phyloP scores from a whole-genome alignment of 2,329 filamentous ascomycete genomes.

The Talaromyces sp. region DNA sequence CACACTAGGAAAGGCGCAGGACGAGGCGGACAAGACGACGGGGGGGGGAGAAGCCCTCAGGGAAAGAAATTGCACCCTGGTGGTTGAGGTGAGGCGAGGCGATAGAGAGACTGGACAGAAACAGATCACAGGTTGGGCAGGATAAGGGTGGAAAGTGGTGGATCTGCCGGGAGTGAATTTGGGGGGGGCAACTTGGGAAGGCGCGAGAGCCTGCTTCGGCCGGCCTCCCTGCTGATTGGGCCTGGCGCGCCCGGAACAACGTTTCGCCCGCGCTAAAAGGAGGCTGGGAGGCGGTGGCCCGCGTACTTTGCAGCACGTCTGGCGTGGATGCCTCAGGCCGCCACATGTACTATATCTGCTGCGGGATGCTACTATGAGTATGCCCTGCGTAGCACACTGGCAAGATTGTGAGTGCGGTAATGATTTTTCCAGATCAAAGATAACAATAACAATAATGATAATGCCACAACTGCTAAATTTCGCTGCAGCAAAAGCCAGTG shows the following conservation, averaged over 20 bases:
- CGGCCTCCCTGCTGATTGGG: conserved; percentile 1
- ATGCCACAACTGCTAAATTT: no score
- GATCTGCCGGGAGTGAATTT: conserved; percentile 4
- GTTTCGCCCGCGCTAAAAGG: background rate
- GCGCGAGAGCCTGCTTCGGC: conserved; percentile 6
- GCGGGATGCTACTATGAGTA: background rate
- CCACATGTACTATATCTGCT: background rate
- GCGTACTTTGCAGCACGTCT: conserved; percentile 11
- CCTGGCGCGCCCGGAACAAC: conserved; percentile 10
- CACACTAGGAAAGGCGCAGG: background rate
- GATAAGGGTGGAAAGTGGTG: conserved; percentile 3
- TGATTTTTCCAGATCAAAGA: no score
- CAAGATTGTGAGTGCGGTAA: no score
- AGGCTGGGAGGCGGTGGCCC: conserved; percentile 3
- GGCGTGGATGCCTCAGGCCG: background rate
- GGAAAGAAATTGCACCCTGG: background rate
- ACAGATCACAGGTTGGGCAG: conserved; percentile 1
- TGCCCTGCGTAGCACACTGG: background rate
- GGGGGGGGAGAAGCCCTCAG: background rate
- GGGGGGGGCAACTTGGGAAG: background rate
- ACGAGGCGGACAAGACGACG: background rate
- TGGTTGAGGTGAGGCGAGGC: background rate
- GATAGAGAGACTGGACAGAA: background rate
- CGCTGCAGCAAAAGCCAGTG: no score
- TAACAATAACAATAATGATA: no score